A percentile compares a stretch with the other conserved stretches of the same genome.
Evolutionary conservation across 2,329 filamentous ascomycete species (phyloP).

Genomic region (Cadophora gregata): DNA sequence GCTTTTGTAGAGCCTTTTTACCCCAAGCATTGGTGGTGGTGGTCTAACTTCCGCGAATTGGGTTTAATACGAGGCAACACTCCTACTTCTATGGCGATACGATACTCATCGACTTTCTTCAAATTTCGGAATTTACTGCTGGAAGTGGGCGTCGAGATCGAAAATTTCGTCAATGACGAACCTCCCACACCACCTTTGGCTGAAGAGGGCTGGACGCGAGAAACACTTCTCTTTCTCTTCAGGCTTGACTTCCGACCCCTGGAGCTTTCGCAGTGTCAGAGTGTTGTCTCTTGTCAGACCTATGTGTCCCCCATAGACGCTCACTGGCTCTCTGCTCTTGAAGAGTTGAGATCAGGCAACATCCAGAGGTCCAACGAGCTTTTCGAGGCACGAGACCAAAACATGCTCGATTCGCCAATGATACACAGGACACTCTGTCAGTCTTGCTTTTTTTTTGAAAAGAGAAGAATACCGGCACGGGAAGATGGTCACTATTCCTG

Average conservation of each 20-base stretch:
- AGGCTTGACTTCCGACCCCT: not conserved
- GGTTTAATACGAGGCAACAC: not conserved
- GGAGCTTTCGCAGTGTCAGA: not conserved
- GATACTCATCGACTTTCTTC: not conserved
- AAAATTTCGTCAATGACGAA: not conserved
- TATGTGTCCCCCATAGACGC: not conserved
- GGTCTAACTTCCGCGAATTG: too few species aligned
- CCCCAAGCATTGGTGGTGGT: not conserved
- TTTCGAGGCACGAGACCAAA: not conserved
- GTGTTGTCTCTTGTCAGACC: not conserved
- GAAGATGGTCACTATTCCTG: not conserved
- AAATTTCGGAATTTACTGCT: not conserved
- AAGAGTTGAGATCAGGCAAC: not conserved
- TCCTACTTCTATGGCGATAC: not conserved
- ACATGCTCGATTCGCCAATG: not conserved
- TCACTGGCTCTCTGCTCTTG: not conserved
- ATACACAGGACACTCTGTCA: not conserved
- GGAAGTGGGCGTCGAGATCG: not conserved
- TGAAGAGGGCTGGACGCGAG: not conserved
- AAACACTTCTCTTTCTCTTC: not conserved
- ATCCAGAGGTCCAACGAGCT: not conserved
- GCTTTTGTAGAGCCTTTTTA: not conserved
- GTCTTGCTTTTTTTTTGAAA: not conserved
- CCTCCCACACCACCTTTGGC: not conserved
- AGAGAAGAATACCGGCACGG: not conserved